phyloP scores from a whole-genome alignment of 2,329 filamentous ascomycete genomes.

The Pseudocercospora eumusae region DNA sequence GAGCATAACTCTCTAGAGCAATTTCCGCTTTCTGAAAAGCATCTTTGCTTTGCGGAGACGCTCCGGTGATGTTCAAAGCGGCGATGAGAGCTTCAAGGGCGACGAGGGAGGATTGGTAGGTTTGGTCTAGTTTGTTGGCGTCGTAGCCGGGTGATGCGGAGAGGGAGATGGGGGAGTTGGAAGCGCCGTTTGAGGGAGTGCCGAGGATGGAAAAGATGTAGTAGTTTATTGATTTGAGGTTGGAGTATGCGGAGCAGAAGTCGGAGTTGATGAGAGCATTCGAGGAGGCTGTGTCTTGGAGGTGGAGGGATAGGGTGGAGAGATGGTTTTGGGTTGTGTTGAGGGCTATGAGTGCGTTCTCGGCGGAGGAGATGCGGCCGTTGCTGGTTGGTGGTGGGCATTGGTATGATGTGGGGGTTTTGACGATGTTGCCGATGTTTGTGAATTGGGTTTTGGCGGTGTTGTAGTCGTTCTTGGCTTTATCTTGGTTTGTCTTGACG shows the following conservation, averaged over 20 bases:
- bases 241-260: conserved; percentile 7
- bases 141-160: conserved; percentile 6
- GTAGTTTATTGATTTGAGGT: not conserved
- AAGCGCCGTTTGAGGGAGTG: not conserved
- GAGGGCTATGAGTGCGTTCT: not conserved
- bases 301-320: not conserved
- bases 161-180: not conserved
- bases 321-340: conserved; percentile 8
- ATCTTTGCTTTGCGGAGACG: not conserved
- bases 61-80: not conserved
- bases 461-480: conserved; percentile 8
- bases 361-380: conserved; percentile 6
- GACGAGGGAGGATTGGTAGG: conserved; percentile 4
- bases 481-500: conserved; percentile 1
- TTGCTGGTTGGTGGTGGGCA: conserved; percentile 4
- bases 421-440: conserved; percentile 8
- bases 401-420: not conserved
- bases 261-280: not conserved
- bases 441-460: conserved; percentile 4
- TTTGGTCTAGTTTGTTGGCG: conserved; percentile 6
- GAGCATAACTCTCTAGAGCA: not conserved
- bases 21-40: not conserved
- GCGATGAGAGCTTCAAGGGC: conserved; percentile 11
- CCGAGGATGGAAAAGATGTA: conserved; percentile 10
- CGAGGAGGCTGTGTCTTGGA: conserved; percentile 1